Evolutionary conservation across 2,329 filamentous ascomycete genomes (phyloP).

Genomic region (Grosmannia serpens): DNA sequence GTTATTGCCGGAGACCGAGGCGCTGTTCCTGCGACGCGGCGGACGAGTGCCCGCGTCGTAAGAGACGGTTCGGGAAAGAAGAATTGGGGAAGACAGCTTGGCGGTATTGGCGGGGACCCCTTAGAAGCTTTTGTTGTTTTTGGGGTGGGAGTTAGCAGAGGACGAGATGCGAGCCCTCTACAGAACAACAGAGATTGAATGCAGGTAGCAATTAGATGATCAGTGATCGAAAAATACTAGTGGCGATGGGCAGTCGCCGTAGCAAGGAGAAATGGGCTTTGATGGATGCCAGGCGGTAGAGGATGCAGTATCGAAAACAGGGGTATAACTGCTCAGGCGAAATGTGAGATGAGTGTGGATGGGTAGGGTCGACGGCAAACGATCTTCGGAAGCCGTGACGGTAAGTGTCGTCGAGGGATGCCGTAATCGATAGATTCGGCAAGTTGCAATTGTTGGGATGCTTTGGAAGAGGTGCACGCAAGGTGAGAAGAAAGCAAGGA

Average conservation of each 20-base stretch:
- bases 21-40: slow-evolving; percentile 45
- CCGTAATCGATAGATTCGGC: neutral
- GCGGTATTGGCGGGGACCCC: slow-evolving; percentile 52
- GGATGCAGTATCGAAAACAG: neutral
- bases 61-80: slow-evolving; percentile 81
- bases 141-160: neutral
- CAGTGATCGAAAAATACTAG: neutral
- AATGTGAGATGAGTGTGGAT: neutral
- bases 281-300: neutral
- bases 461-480: neutral
- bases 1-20: slow-evolving; percentile 5
- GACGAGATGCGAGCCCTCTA: neutral
- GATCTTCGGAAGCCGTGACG: neutral
- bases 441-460: neutral
- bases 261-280: neutral
- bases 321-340: neutral
- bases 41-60: slow-evolving; percentile 73
- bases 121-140: neutral
- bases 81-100: slow-evolving; percentile 88
- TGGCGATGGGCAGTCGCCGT: neutral
- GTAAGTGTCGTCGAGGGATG: neutral
- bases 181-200: neutral
- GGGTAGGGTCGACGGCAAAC: neutral
- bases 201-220: neutral
- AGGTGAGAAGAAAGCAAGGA: neutral